Evolutionary conservation across 1,284 basidiomycete genomes (phyloP).

Genomic region (Naganishia albida): DNA sequence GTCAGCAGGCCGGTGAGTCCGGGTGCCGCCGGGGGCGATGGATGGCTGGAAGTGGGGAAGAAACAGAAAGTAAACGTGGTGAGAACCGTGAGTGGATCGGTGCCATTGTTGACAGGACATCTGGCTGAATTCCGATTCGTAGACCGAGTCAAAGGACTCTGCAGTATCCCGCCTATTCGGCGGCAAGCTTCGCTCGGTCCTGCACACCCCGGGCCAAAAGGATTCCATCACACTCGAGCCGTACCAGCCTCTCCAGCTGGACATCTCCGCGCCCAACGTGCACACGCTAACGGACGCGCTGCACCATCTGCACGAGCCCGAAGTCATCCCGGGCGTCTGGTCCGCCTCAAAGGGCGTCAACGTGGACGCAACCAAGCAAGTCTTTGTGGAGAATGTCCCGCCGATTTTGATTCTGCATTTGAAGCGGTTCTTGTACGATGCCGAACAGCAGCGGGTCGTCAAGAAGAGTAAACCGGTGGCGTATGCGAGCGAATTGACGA

Average conservation of each 20-base stretch:
- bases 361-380: constrained; percentile 82
- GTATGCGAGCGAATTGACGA: constrained; percentile 75
- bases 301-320: constrained; percentile 73
- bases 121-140: not conserved
- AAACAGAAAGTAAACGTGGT: constrained; percentile 83
- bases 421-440: constrained; percentile 90
- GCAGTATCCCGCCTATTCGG: constrained; percentile 91
- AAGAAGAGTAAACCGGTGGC: constrained; percentile 82
- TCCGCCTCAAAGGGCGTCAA: constrained; percentile 62
- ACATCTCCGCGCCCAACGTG: constrained; percentile 81
- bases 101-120: not conserved
- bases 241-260: constrained; percentile 84
- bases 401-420: constrained; percentile 85
- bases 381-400: constrained; percentile 82
- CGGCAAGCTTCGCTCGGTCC: constrained; percentile 85
- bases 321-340: constrained; percentile 73
- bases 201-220: constrained; percentile 75
- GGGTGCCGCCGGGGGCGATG: constrained; percentile 49
- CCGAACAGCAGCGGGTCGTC: constrained; percentile 60
- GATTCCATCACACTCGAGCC: constrained; percentile 91
- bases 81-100: constrained; percentile 63
- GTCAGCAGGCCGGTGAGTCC: constrained; percentile 52
- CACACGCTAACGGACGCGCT: constrained; percentile 82
- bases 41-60: constrained; percentile 91
- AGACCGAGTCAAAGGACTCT: constrained; percentile 79